These are phyloP conservation scores for Solanum chmielewskii DNA, from an alignment of 257 asterid genomes.

Conservation along the genomic window DNA sequence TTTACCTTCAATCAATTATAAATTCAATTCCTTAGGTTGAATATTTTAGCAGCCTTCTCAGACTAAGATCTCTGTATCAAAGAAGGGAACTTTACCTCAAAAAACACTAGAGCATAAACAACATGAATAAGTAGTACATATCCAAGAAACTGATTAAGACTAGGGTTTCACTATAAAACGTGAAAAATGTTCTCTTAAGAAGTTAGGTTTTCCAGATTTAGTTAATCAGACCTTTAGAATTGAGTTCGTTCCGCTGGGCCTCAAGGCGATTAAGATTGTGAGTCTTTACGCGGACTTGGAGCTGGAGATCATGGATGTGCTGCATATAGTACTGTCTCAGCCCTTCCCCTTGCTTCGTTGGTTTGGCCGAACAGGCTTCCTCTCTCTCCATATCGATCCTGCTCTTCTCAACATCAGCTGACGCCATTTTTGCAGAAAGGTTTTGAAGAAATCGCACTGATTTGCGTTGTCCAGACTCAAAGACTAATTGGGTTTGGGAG, in stretches of 20 bases:
- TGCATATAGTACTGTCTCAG: slow-evolving; percentile 32
- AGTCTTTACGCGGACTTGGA: slow-evolving; percentile 28
- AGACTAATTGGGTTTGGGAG: neutral
- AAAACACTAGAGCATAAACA: neutral
- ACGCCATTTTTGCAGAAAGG: neutral
- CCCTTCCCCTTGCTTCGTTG: slow-evolving; percentile 27
- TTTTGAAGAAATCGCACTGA: neutral
- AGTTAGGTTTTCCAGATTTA: neutral
- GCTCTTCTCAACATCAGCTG: neutral
- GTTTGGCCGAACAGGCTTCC: neutral
- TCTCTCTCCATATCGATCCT: neutral
- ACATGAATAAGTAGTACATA: neutral
- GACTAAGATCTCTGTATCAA: neutral
- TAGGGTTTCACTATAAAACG: neutral
- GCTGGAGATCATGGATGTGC: slow-evolving; percentile 38
- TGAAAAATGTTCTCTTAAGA: neutral
- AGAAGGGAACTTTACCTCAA: neutral
- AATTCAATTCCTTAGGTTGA: neutral
- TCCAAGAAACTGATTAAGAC: neutral
- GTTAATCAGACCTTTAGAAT: slow-evolving; percentile 20
- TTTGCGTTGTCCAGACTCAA: neutral
- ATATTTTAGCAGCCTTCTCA: neutral
- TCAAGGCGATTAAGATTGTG: slow-evolving; percentile 38
- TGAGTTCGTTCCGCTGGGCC: slow-evolving; percentile 36
- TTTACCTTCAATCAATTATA: neutral